Percentiles rank a stretch among this genome's conserved stretches.
Evolutionary conservation across 768 basidiomycete genomes (phyloP).

Genomic region (Lactarius hatsudake): DNA sequence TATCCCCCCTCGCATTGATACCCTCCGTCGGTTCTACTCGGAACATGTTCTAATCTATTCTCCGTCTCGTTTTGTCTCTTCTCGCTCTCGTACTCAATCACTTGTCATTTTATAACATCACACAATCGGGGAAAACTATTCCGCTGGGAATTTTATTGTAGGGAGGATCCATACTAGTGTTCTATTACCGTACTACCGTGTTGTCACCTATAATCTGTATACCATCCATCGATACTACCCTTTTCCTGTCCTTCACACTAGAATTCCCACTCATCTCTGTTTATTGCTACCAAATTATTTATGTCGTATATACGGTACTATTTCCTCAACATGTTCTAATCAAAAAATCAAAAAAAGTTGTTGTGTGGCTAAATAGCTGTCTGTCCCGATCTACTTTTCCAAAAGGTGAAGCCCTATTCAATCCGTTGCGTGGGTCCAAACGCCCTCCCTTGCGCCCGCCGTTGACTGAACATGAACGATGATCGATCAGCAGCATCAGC

Average conservation of each 20-base stretch:
- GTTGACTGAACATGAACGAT: too few species aligned
- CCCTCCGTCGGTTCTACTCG: not conserved
- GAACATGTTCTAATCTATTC: not conserved
- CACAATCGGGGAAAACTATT: not conserved
- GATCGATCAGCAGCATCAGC: not conserved
- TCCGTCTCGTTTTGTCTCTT: not conserved
- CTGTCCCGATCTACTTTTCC: not conserved
- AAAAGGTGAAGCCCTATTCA: not conserved
- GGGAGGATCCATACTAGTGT: not conserved
- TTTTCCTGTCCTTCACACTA: not conserved
- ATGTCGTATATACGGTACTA: not conserved
- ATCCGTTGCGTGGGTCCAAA: not conserved
- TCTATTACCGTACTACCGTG: not conserved
- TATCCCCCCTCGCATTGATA: slow-evolving; percentile 1
- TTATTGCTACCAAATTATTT: not conserved
- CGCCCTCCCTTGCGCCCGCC: too few species aligned
- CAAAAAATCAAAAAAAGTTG: not conserved
- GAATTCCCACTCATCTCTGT: not conserved
- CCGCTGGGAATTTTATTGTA: slow-evolving; percentile 8
- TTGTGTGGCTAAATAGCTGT: not conserved
- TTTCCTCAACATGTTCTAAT: not conserved
- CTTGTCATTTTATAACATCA: not conserved
- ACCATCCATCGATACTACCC: not conserved
- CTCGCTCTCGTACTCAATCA: not conserved
- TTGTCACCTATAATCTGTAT: not conserved